Percentiles rank a stretch among this genome's conserved stretches.
phyloP scores from a whole-genome alignment of 805 yeast species.

The Barnettozyma populi region DNA sequence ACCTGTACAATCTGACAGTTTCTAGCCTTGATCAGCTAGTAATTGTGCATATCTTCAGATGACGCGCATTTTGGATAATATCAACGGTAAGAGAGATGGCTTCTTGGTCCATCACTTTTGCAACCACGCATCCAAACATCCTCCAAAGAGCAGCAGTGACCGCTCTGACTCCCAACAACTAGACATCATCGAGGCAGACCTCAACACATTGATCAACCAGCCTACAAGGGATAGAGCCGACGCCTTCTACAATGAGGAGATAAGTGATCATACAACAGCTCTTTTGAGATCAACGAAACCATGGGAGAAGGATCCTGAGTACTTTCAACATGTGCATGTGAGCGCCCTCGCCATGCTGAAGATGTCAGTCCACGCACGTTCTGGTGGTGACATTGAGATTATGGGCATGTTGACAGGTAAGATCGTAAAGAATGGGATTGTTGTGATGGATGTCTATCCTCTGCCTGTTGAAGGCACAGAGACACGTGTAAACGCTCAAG shows the following conservation, averaged over 20 bases:
- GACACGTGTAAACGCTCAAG: slow-evolving; percentile 89
- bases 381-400: slow-evolving; percentile 84
- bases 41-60: no score
- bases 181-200: slow-evolving; percentile 13
- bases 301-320: slow-evolving; percentile 53
- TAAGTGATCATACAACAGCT: slow-evolving; percentile 10
- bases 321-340: slow-evolving; percentile 56
- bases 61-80: background rate
- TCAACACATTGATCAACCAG: slow-evolving; percentile 11
- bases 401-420: slow-evolving; percentile 95
- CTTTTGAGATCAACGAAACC: slow-evolving; percentile 33
- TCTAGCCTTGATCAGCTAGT: background rate
- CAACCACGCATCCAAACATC: background rate
- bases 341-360: slow-evolving; percentile 69
- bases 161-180: slow-evolving; percentile 5
- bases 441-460: slow-evolving; percentile 77
- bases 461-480: slow-evolving; percentile 96
- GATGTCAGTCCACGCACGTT: slow-evolving; percentile 73
- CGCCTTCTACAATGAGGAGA: slow-evolving; percentile 13
- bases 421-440: slow-evolving; percentile 46
- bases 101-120: slow-evolving; percentile 6
- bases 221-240: slow-evolving; percentile 14
- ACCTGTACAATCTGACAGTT: background rate
- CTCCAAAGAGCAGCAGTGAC: background rate
- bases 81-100: slow-evolving; percentile 12